A percentile compares a stretch with the other conserved stretches of the same genome.
Evolutionary conservation across 176 grass and related monocot species (phyloP).

Genomic region (Eleusine coracana): DNA sequence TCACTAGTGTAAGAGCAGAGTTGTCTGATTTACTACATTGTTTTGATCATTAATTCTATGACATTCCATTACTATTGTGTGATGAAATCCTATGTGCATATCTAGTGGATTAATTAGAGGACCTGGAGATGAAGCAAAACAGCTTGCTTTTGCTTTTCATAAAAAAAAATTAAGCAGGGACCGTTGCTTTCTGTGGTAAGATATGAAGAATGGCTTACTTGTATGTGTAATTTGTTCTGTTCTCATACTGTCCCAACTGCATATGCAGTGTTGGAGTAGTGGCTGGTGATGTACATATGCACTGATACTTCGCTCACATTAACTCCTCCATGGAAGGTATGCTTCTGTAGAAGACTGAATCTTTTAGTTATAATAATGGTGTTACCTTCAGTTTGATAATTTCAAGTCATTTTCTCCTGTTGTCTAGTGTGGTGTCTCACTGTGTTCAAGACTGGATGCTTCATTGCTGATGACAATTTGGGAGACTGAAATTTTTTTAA

Average conservation of each 20-base stretch:
- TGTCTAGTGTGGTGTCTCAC: background rate
- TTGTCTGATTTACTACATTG: slow-evolving; percentile 1
- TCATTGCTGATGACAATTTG: no score
- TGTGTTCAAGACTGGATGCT: no score
- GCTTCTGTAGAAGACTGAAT: background rate
- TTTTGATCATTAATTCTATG: slow-evolving; percentile 8
- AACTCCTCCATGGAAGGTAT: slow-evolving; percentile 40
- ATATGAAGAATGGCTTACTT: background rate
- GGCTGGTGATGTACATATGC: slow-evolving; percentile 96
- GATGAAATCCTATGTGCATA: slow-evolving; percentile 14
- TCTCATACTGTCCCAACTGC: slow-evolving; percentile 24
- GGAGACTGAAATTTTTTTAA: no score
- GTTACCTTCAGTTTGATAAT: slow-evolving; percentile 1
- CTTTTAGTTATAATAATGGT: background rate
- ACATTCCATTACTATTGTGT: slow-evolving; percentile 7
- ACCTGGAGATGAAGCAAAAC: slow-evolving; percentile 75
- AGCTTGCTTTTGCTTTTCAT: slow-evolving; percentile 81
- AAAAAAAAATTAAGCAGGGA: slow-evolving; percentile 80
- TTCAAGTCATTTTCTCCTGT: background rate
- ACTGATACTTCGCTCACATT: slow-evolving; percentile 64
- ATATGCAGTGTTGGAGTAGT: slow-evolving; percentile 83
- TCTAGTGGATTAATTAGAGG: slow-evolving; percentile 97
- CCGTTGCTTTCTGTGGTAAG: slow-evolving; percentile 82
- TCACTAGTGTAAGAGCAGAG: slow-evolving; percentile 77
- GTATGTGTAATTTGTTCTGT: background rate